These are phyloP conservation scores for Furcasterigmium furcatum DNA, from an alignment of 2,329 filamentous ascomycete species.

Conservation along the genomic window DNA sequence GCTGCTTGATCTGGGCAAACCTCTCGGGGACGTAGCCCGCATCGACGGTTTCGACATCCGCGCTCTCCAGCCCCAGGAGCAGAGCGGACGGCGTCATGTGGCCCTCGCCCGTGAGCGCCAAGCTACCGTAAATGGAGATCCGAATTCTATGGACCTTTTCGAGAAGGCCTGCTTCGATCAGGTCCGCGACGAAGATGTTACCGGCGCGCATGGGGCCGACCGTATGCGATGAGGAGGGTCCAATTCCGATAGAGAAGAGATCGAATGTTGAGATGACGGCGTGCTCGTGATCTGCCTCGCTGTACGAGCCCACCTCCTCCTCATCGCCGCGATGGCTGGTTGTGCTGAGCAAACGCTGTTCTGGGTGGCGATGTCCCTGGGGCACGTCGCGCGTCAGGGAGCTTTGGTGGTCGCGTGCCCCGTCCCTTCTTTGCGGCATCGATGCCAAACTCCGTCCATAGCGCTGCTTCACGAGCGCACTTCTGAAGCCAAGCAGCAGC, in stretches of 20 bases:
- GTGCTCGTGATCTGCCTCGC: slow-evolving; percentile 46
- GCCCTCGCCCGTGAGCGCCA: slow-evolving; percentile 47
- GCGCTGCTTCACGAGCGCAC: not conserved
- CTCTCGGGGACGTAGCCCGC: slow-evolving; percentile 43
- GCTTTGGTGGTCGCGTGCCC: not conserved
- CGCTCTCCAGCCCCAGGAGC: slow-evolving; percentile 45
- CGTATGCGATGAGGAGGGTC: slow-evolving; percentile 48
- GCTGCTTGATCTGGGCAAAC: slow-evolving; percentile 41
- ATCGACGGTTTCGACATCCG: slow-evolving; percentile 45
- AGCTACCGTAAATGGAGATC: slow-evolving; percentile 45
- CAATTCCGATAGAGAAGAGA: slow-evolving; percentile 49
- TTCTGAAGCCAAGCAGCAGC: not conserved
- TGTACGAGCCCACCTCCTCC: slow-evolving; percentile 36
- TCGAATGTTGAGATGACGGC: slow-evolving; percentile 51
- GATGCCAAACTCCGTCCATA: not conserved
- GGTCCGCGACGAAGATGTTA: slow-evolving; percentile 46
- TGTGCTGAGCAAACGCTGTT: slow-evolving; percentile 5
- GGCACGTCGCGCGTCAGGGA: not conserved
- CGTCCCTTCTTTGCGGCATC: not conserved
- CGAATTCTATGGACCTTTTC: slow-evolving; percentile 42
- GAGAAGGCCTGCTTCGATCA: slow-evolving; percentile 40
- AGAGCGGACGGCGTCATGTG: slow-evolving; percentile 50
- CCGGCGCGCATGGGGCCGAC: slow-evolving; percentile 50
- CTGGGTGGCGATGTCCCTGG: not conserved
- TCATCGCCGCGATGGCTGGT: slow-evolving; percentile 21